Evolutionary conservation across 208 protist genomes (phyloP).

Genomic region (Balamuthia mandrillaris): DNA sequence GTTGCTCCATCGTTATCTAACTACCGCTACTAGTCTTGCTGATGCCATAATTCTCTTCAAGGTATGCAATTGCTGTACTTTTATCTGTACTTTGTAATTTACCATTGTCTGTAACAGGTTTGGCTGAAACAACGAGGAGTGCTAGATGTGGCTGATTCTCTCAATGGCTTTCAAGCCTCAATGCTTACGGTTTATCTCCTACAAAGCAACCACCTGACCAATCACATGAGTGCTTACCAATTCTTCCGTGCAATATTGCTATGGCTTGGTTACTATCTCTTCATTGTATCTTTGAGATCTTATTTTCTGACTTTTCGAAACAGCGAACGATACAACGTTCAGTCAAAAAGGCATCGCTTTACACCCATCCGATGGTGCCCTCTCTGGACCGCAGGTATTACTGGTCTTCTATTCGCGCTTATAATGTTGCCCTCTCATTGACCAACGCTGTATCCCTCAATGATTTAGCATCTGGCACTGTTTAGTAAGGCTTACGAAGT

Average conservation of each 20-base stretch:
- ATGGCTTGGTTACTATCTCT: slow-evolving; percentile 1
- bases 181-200: slow-evolving; percentile 35
- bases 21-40: background rate
- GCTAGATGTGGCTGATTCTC: background rate
- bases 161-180: slow-evolving; percentile 25
- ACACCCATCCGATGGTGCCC: too few relatives aligned
- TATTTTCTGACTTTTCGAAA: too few relatives aligned
- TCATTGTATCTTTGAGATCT: background rate
- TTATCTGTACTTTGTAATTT: background rate
- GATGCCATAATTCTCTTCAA: slow-evolving; percentile 38
- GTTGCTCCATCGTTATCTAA: slow-evolving; percentile 6
- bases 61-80: slow-evolving; percentile 13
- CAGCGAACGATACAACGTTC: too few relatives aligned
- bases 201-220: background rate
- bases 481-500: background rate
- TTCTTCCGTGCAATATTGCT: slow-evolving; percentile 12
- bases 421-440: too few relatives aligned
- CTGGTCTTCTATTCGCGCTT: too few relatives aligned
- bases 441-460: too few relatives aligned
- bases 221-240: slow-evolving; percentile 32
- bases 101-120: background rate
- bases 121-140: slow-evolving; percentile 26
- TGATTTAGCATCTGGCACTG: background rate
- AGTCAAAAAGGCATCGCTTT: too few relatives aligned
- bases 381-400: too few relatives aligned